A percentile compares a stretch with the other conserved stretches of the same genome.
phyloP scores from a whole-genome alignment of 2,329 filamentous ascomycete genomes.

The Phoma sp. region DNA sequence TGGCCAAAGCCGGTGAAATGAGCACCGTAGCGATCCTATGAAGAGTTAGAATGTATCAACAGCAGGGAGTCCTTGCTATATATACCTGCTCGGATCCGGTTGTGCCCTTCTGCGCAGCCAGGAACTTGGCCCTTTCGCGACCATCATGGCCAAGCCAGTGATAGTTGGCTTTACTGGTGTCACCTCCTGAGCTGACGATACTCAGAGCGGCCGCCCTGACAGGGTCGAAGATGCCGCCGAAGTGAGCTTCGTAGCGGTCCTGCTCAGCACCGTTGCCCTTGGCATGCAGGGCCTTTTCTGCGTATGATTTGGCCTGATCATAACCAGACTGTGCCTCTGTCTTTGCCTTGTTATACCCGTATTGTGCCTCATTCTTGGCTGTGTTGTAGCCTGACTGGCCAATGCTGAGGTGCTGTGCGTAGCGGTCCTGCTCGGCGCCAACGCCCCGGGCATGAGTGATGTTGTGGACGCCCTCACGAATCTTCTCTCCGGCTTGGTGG shows the following conservation, averaged over 20 bases:
- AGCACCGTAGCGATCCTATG: slow-evolving; percentile 39
- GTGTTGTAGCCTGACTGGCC: slow-evolving; percentile 23
- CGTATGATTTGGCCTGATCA: slow-evolving; percentile 31
- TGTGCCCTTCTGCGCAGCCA: slow-evolving; percentile 38
- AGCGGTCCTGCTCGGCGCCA: slow-evolving; percentile 44
- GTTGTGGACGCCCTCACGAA: slow-evolving; percentile 29
- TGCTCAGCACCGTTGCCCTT: slow-evolving; percentile 42
- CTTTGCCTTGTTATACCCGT: slow-evolving; percentile 33
- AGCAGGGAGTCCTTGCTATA: neutral
- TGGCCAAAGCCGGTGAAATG: slow-evolving; percentile 36
- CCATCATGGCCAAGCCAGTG: slow-evolving; percentile 44
- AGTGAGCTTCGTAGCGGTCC: slow-evolving; percentile 42
- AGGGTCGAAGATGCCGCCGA: slow-evolving; percentile 34
- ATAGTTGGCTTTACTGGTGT: slow-evolving; percentile 34
- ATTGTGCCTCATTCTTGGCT: slow-evolving; percentile 29
- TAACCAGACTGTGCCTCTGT: slow-evolving; percentile 23
- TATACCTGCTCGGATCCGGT: slow-evolving; percentile 46
- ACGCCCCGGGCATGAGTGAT: slow-evolving; percentile 33
- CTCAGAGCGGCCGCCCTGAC: slow-evolving; percentile 34
- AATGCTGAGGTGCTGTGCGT: slow-evolving; percentile 35
- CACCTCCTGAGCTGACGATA: slow-evolving; percentile 30
- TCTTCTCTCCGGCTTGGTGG: slow-evolving; percentile 28
- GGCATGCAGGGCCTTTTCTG: slow-evolving; percentile 18
- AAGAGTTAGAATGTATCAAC: neutral
- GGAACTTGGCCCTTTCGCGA: slow-evolving; percentile 35